Evolutionary conservation across 2,329 filamentous ascomycete genomes (phyloP).

Genomic region (Aspergillus amoenus): DNA sequence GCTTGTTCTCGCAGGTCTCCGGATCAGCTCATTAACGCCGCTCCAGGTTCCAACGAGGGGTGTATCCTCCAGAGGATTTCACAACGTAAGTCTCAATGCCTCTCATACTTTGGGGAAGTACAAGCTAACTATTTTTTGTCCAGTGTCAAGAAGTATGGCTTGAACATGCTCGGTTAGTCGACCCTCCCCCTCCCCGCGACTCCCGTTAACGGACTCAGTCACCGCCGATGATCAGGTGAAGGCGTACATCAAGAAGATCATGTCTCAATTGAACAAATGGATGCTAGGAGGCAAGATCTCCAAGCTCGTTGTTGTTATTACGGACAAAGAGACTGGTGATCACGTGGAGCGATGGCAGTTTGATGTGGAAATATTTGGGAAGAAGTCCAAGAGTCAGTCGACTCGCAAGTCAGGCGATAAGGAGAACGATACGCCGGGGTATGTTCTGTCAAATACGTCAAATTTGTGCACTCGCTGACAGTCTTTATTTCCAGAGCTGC

Average conservation of each 20-base stretch:
- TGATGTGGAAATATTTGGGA: constrained; percentile 69
- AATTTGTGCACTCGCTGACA: not conserved
- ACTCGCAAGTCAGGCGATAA: constrained; percentile 58
- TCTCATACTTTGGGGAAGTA: not conserved
- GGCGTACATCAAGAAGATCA: constrained; percentile 99
- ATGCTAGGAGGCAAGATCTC: constrained; percentile 97
- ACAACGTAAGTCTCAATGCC: constrained; percentile 62
- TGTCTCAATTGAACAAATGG: constrained; percentile 96
- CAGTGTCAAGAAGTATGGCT: constrained; percentile 95
- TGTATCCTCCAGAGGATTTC: constrained; percentile 94
- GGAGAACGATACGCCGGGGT: constrained; percentile 66
- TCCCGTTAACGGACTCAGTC: constrained; percentile 52
- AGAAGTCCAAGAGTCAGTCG: constrained; percentile 50
- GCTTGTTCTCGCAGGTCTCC: constrained; percentile 24
- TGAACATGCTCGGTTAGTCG: constrained; percentile 82
- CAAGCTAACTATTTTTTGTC: constrained; percentile 1
- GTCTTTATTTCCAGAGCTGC: constrained; percentile 26
- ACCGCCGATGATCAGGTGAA: constrained; percentile 97
- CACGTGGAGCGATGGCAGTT: constrained; percentile 98
- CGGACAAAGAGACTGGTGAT: constrained; percentile 93
- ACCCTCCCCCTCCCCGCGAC: not conserved
- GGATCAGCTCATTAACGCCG: constrained; percentile 17
- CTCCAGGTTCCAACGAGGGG: constrained; percentile 71
- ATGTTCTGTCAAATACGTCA: constrained; percentile 24
- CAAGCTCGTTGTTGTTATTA: constrained; percentile 94